A percentile compares a stretch with the other conserved stretches of the same genome.
These are phyloP conservation scores for Hemileccinum hortonii DNA, from an alignment of 1,284 basidiomycete species.

Conservation along the genomic window DNA sequence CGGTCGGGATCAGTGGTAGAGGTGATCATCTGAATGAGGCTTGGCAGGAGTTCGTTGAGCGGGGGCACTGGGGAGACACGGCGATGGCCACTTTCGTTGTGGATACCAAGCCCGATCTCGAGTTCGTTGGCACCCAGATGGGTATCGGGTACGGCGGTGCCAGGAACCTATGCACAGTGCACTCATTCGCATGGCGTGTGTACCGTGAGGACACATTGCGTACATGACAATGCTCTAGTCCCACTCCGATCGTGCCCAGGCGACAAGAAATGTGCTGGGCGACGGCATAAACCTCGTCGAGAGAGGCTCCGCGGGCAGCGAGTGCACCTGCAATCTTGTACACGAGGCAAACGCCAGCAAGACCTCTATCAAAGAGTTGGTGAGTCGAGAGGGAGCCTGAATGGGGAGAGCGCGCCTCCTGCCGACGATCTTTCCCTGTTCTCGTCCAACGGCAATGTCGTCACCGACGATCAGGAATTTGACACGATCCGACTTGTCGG, in stretches of 20 bases:
- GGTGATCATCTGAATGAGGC: slow-evolving; percentile 72
- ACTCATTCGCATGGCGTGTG: neutral
- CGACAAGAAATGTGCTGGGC: slow-evolving; percentile 69
- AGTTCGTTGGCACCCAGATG: slow-evolving; percentile 68
- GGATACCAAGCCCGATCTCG: slow-evolving; percentile 88
- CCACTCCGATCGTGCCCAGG: slow-evolving; percentile 83
- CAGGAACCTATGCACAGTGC: slow-evolving; percentile 60
- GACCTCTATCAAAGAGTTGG: slow-evolving; percentile 51
- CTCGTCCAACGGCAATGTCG: slow-evolving; percentile 84
- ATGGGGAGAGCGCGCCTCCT: slow-evolving; percentile 53
- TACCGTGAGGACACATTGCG: neutral
- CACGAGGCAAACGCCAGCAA: slow-evolving; percentile 86
- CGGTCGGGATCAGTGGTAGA: slow-evolving; percentile 78
- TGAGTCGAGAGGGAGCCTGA: neutral
- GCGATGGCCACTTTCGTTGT: slow-evolving; percentile 85
- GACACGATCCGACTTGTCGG: slow-evolving; percentile 64
- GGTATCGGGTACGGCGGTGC: slow-evolving; percentile 62
- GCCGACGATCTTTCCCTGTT: slow-evolving; percentile 80
- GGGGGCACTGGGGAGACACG: slow-evolving; percentile 72
- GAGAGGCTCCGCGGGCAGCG: slow-evolving; percentile 65
- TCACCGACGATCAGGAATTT: slow-evolving; percentile 88
- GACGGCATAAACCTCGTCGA: slow-evolving; percentile 73
- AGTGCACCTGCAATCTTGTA: slow-evolving; percentile 91
- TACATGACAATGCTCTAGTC: slow-evolving; percentile 92
- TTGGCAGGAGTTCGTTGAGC: slow-evolving; percentile 66